A percentile compares a stretch with the other conserved stretches of the same genome.
These are phyloP conservation scores for Linum usitatissimum DNA, from an alignment of 345 rosid species.

Conservation along the genomic window DNA sequence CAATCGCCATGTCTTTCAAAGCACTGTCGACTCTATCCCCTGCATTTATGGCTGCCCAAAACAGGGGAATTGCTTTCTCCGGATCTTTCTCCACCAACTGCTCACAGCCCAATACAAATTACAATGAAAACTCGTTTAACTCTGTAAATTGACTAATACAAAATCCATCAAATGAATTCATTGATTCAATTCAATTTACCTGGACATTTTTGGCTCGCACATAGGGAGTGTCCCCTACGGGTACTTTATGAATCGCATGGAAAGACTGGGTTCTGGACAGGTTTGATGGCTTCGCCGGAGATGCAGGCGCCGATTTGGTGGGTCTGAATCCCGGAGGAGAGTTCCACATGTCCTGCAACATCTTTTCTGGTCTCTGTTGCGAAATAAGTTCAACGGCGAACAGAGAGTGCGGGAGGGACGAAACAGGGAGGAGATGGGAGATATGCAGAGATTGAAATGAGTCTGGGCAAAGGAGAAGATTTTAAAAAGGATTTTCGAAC, in stretches of 20 bases:
- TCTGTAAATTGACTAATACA: not conserved
- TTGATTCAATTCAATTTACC: slow-evolving; percentile 19
- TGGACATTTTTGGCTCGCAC: slow-evolving; percentile 92
- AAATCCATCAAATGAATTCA: not conserved
- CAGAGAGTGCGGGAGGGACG: too few relatives aligned
- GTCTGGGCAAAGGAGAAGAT: too few relatives aligned
- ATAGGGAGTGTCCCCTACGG: slow-evolving; percentile 83
- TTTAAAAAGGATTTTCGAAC: too few relatives aligned
- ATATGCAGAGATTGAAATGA: too few relatives aligned
- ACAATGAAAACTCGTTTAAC: slow-evolving; percentile 8
- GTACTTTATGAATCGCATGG: slow-evolving; percentile 82
- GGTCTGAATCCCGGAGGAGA: slow-evolving; percentile 84
- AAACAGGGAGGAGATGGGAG: too few relatives aligned
- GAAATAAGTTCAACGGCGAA: too few relatives aligned
- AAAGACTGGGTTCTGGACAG: slow-evolving; percentile 68
- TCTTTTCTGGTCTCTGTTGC: slow-evolving; percentile 14
- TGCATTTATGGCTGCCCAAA: slow-evolving; percentile 92
- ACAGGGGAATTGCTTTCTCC: slow-evolving; percentile 75
- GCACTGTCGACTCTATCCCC: slow-evolving; percentile 96
- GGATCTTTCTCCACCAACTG: slow-evolving; percentile 95
- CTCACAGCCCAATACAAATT: slow-evolving; percentile 8
- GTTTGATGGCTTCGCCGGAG: slow-evolving; percentile 82
- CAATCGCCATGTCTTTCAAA: slow-evolving; percentile 89
- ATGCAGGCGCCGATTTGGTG: slow-evolving; percentile 74
- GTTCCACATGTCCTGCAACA: slow-evolving; percentile 79